Evolutionary conservation across 1,284 basidiomycete species (phyloP), one percentile per base, ranked within the genome.

Genomic region (Microbotryomycetes sp.): DNA sequence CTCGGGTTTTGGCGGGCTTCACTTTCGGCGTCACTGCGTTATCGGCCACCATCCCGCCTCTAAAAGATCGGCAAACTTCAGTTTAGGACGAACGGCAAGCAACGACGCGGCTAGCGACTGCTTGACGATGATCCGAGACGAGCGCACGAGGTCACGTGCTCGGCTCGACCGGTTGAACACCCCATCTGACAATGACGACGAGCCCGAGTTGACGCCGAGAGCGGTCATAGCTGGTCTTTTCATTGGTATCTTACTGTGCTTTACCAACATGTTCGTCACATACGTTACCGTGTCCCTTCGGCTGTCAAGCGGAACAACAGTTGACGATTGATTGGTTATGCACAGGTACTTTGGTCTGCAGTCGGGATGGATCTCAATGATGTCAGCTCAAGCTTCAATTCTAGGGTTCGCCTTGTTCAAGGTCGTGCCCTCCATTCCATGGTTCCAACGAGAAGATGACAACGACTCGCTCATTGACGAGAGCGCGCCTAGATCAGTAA

Each of bases 321-420:
- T 16, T 28, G 3, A 9, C 29, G 50, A 28, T 19, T 19, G 30
- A 9, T 28, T 4, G 25, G 4, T 52, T 16, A 16, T 15, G 26
- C 50, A 16, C 71, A 78, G 86, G 31, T 87, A 86, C 71, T 86
- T 88, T 65, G 87, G 86, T 15, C 78, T 88, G 22, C 86, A 88
- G 74, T 86, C 86, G 0, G 86, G 86, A 67, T 87, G 85, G 84
- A 85, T 87, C n/a, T 54, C 28, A 54, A 92, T 89, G 92, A 97
- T 96, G 92, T 92, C 91, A 3, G 82, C 96, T 6, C 92, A 97
- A 73, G 90, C 89, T 50, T 59, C 90, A 22, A 80, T 97, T 29
- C 86, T 97, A 32, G 93, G 92, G 6, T 97, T 88, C 75, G 84
- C 92, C 2, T 76, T 96, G 58, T 92, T 92, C 64, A 77, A 78